phyloP scores from a whole-genome alignment of 208 protist genomes.

The Paratrypanosoma confusum region DNA sequence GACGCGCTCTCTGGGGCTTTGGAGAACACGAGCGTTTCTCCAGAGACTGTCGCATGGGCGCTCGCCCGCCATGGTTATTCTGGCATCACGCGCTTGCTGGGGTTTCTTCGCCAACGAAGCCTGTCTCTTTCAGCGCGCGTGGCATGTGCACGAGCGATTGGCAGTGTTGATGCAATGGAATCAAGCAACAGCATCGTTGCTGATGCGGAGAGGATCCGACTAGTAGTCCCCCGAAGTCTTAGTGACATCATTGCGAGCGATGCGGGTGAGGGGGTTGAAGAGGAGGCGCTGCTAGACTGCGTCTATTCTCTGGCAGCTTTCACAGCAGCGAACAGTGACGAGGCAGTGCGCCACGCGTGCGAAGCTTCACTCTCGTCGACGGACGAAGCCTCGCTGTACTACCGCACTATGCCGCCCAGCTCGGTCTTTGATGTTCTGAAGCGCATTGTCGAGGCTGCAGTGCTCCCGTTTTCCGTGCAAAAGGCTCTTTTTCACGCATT shows the following conservation, averaged over 20 bases:
- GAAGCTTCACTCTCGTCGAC: no score
- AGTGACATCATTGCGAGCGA: constrained; percentile 15
- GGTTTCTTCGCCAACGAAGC: no score
- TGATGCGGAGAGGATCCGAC: constrained; percentile 12
- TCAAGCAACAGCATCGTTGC: constrained; percentile 9
- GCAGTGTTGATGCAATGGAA: constrained; percentile 14
- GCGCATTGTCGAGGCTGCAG: constrained; percentile 24
- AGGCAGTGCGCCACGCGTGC: neutral
- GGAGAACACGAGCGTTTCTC: constrained; percentile 9
- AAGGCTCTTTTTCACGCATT: constrained; percentile 43
- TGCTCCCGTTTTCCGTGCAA: constrained; percentile 32
- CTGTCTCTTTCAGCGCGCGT: constrained; percentile 16
- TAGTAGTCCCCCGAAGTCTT: constrained; percentile 29
- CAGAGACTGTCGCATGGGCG: constrained; percentile 37
- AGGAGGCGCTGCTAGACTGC: constrained; percentile 41
- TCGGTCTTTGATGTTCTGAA: constrained; percentile 38
- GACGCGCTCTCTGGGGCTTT: constrained; percentile 4
- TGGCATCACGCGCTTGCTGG: constrained; percentile 26
- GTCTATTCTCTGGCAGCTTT: constrained; percentile 34
- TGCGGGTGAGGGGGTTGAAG: constrained; percentile 30
- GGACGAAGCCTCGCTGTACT: constrained; percentile 35
- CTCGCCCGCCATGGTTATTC: constrained; percentile 29
- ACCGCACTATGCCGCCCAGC: constrained; percentile 19
- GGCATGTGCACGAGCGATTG: constrained; percentile 25
- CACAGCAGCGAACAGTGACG: constrained; percentile 11